Evolutionary conservation across 805 yeast genomes (phyloP), one percentile per base, ranked within the genome.

Genomic region (Hanseniaspora thailandica): DNA sequence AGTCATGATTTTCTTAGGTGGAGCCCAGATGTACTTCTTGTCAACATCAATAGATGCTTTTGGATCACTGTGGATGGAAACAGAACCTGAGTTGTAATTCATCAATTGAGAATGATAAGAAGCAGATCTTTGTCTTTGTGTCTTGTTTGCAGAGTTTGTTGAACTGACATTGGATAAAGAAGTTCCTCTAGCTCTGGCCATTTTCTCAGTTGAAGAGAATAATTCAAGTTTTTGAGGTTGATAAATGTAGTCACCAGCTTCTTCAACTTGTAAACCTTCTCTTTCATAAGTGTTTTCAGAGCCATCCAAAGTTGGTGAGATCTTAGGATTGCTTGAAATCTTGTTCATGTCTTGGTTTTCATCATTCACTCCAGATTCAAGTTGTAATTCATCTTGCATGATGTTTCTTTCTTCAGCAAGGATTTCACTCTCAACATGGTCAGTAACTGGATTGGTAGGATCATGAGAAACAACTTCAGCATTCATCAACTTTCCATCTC

Each of bases 11-110:
- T 71, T 72, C 13, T 66, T 66, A 10, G 64, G 60, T 1, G 83
- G 84, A 6, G 58, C 61, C 83, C 84, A 80, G n/a, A 35, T 25
- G 47, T 50, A 43, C 33, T 50, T 50, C 25, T 40, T 35, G 10
- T 46, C 35, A 10, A 2, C 5, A 17, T 19, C 25, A 28, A 13
- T 19, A 3, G 36, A 4, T 13, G 5, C n/a, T 9, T 15, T n/a
- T 19, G 2, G 3, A 6, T 39, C 25, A 4, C 20, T 39, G 5
- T 19, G 20, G 3, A 19, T 22, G 9, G 26, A 8, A 17, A 23
- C 8, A 5, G 17, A 19, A 2, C 17, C 15, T 1, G 3, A 5
- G 2, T 40, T 26, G 22, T 33, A 22, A 9, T 17, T 34, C 40
- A 44, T 40, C 8, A 50, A 5, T 20, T 50, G 54, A 13, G 54